phyloP scores from a whole-genome alignment of 306 rosid species.

The Prunus fruticosa region DNA sequence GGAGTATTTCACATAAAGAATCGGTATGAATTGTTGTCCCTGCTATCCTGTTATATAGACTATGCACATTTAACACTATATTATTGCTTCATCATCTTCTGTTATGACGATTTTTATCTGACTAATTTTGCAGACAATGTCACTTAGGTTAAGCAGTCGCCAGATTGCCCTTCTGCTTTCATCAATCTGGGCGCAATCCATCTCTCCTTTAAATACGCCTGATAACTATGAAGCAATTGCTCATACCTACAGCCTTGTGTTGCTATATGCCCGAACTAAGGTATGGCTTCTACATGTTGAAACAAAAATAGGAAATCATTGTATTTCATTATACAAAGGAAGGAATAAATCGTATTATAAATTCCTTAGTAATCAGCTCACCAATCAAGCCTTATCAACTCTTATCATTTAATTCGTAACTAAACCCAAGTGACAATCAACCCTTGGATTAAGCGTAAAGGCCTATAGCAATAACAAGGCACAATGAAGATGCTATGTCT shows the following conservation, averaged over 20 bases:
- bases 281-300: conserved; percentile 34
- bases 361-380: no score
- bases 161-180: conserved; percentile 69
- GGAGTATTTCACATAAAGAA: conserved; percentile 15
- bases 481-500: no score
- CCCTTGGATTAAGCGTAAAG: no score
- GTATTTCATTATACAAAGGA: no score
- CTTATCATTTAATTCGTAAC: no score
- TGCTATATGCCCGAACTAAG: conserved; percentile 68
- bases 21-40: conserved; percentile 20
- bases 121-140: conserved; percentile 29
- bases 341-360: no score
- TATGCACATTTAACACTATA: neutral
- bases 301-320: no score
- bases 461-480: no score
- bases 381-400: no score
- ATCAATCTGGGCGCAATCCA: conserved; percentile 79
- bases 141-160: conserved; percentile 61
- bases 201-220: conserved; percentile 67
- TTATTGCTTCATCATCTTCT: conserved; percentile 4
- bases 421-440: no score
- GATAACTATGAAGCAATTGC: conserved; percentile 80
- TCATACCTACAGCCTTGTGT: conserved; percentile 64
- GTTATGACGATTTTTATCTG: neutral
- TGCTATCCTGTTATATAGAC: neutral